Base-by-base conservation (phyloP, 352 stramenopile species). In the Phytophthora quininea region DNA sequence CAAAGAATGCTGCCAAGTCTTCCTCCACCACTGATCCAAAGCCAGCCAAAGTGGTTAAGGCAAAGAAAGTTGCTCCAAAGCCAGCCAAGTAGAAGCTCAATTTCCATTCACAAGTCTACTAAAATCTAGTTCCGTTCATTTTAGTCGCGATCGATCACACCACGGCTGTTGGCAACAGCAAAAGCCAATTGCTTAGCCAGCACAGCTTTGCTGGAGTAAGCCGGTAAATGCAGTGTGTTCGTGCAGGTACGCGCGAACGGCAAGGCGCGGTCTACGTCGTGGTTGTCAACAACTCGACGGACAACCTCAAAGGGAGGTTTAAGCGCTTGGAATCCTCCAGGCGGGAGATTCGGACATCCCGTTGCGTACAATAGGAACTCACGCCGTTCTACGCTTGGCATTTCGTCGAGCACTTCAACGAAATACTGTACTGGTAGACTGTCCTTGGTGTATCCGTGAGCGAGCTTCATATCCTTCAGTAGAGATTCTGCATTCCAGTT, bases 171-270 rank as follows among this genome's bases (percentile, higher is more conserved):
- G 30, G 71, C 77, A 64, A 96, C 80, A 33, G 88, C 88, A 46
- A 91, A 95, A 19, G 58, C 55, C 59, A 96, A 73, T 64, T 91
- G 85, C 54, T 84, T 67, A 3, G 63, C 70, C 12, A 94, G 71
- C 50, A 93, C 77, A 10, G 60, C 54, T 55, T 92, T 88, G n/a
- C 64, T 86, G 32, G 84, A 92, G 67, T 96, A 96, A 14, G 88
- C 86, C 0, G 88, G 88, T 42, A 96, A 65, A 47, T 96, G 88
- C 11, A 96, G 67, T 56, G 88, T 96, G 71, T 96, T 96, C 1
- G 88, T 93, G 59, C 88, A 96, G 49, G 88, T 96, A 10, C 88
- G 80, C 11, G 88, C 88, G 73, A 96, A 96, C 3, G 88, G 88
- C 42, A 96, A 67, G 38, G 86, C 78, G 32, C 74, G 76, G 68